Evolutionary conservation across 75 land plant genomes (phyloP), one percentile per base, ranked within the genome.

Genomic region (Pinus tabuliformis): DNA sequence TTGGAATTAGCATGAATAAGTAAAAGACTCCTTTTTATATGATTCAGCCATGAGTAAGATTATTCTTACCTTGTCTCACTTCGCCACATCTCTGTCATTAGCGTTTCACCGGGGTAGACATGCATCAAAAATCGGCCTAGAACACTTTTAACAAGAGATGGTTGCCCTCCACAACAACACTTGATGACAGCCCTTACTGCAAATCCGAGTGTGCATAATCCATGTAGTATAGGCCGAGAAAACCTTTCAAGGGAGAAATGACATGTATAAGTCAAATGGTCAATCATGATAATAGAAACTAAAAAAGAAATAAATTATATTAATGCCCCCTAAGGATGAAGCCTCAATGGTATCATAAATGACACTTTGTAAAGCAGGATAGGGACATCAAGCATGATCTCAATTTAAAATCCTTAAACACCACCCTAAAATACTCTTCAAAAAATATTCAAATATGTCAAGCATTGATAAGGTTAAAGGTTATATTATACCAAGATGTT

Each of bases 71-170:
- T 91, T 15, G 77, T 60, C 3, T 81, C 86, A 33, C 86, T 85
- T 62, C 77, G 78, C 99, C 98, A 94, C 91, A 96, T 94, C 78
- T 91, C 87, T 13, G 99, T 96, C 13, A 96, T 57, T 76, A 96
- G 87, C 36, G 98, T 92, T 79, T 96, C 99, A 54, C 98, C 95
- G 75, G 98, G 99, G 75, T 85, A 96, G 22, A 94, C 99, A 78
- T 96, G 99, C 12, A 89, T 76, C 33, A 95, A 81, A 75, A 96
- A 96, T 24, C 98, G 85, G 16, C 90, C 91, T 45, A 81, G 85
- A 58, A 96, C 80, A 68, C 74, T 79, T 56, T 83, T 91, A 49
- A 96, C 82, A 73, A 74, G 75, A 22, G 79, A 70, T 62, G 91
- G 85, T 17, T 92, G 85, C 17, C 99, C 99, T 8, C 60, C 71